Conservation (phyloP, 2,329 filamentous ascomycete genomes). For the Stenocarpella maydis region DNA sequence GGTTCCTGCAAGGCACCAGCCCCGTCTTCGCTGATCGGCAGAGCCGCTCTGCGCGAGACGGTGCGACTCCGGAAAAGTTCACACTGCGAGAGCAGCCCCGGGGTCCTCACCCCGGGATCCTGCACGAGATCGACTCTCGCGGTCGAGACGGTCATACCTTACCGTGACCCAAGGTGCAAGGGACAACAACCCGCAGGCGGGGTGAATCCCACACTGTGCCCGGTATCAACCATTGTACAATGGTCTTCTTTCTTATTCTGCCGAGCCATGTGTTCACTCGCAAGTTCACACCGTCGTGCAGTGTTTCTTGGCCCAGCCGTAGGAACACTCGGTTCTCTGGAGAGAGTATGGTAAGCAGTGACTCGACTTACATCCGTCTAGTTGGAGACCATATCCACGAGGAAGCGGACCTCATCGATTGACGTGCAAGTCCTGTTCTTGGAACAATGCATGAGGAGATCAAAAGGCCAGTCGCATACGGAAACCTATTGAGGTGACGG, state of each 20-base stretch:
- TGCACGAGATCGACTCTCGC: not conserved
- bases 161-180: not conserved
- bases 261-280: not conserved
- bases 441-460: not conserved
- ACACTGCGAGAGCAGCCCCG: not conserved
- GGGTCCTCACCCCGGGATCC: not conserved
- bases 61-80: not conserved
- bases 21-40: not conserved
- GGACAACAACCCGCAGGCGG: not conserved
- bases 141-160: not conserved
- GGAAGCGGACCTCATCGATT: not conserved
- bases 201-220: constrained; percentile 20
- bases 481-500: not conserved
- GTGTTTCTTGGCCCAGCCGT: not conserved
- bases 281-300: not conserved
- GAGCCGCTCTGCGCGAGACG: not conserved
- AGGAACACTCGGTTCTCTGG: not conserved
- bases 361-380: not conserved
- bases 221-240: not conserved
- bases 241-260: not conserved
- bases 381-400: not conserved
- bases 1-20: not conserved
- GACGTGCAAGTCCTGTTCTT: not conserved
- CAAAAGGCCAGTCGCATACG: not conserved
- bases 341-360: not conserved